Evolutionary conservation across 208 protist genomes (phyloP).

Genomic region (Leishmania lainsoni): DNA sequence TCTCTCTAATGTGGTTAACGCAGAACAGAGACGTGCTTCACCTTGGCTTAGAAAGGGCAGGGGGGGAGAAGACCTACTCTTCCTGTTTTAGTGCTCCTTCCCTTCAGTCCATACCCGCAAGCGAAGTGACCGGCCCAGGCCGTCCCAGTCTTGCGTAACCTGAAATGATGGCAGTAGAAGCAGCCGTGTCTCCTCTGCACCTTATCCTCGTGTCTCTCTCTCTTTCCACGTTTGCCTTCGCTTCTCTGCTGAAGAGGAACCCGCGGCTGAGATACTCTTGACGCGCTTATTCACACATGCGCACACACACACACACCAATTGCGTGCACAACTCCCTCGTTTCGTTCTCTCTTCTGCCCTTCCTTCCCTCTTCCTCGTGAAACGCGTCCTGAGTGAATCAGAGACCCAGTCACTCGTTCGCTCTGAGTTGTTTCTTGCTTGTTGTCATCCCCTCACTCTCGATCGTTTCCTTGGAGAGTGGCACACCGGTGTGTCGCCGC

Average conservation of each 20-base stretch:
- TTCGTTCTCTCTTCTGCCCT: neutral
- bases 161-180: neutral
- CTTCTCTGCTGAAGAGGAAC: neutral
- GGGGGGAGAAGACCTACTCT: neutral
- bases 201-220: neutral
- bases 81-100: neutral
- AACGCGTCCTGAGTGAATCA: too few species aligned
- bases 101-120: neutral
- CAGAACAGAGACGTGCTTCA: neutral
- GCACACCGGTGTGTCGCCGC: neutral
- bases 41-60: neutral
- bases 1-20: neutral
- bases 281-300: neutral
- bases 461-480: neutral
- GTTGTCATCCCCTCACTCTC: neutral
- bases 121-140: neutral
- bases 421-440: neutral
- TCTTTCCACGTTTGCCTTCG: conserved; percentile 1
- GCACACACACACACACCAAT: neutral
- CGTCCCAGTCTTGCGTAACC: neutral
- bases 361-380: neutral
- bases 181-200: neutral
- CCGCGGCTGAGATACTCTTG: neutral
- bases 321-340: neutral
- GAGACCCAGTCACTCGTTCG: neutral